A percentile compares a stretch with the other conserved stretches of the same genome.
Evolutionary conservation across 1,284 basidiomycete genomes (phyloP).

Genomic region (Cryptococcus sp.): DNA sequence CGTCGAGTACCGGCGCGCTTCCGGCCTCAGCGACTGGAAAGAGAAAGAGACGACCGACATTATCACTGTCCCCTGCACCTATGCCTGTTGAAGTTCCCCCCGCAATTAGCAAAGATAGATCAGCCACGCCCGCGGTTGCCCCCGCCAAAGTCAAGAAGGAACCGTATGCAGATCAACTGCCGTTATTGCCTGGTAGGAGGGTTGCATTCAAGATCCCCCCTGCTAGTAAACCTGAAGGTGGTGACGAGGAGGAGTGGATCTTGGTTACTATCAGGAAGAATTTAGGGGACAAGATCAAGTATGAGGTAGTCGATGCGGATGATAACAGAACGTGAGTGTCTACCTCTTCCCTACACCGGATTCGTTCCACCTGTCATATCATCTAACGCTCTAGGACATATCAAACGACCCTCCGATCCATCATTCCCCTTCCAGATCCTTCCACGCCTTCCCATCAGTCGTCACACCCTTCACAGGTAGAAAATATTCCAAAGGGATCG

Average conservation of each 20-base stretch:
- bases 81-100: slow-evolving; percentile 10
- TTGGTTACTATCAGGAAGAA: slow-evolving; percentile 47
- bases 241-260: slow-evolving; percentile 44
- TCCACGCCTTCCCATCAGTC: slow-evolving; percentile 30
- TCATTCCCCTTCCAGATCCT: slow-evolving; percentile 51
- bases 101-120: background rate
- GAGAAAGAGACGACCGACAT: slow-evolving; percentile 17
- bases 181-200: slow-evolving; percentile 45
- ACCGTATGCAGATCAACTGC: slow-evolving; percentile 42
- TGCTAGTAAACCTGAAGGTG: slow-evolving; percentile 13
- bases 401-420: slow-evolving; percentile 48
- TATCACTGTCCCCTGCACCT: slow-evolving; percentile 7
- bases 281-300: slow-evolving; percentile 44
- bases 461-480: slow-evolving; percentile 44
- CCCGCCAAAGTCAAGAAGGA: slow-evolving; percentile 24
- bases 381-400: slow-evolving; percentile 31
- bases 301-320: slow-evolving; percentile 44
- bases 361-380: background rate
- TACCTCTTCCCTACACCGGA: too few species aligned
- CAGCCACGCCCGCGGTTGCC: slow-evolving; percentile 18
- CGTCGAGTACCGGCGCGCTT: background rate
- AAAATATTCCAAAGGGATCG: slow-evolving; percentile 43
- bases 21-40: slow-evolving; percentile 7
- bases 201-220: slow-evolving; percentile 45
- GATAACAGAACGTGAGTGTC: slow-evolving; percentile 24